Percentiles rank a stretch among this genome's conserved stretches.
Conservation (phyloP, 1,139 yeast genomes). For the Suzukiozyma palmioleophila region DNA sequence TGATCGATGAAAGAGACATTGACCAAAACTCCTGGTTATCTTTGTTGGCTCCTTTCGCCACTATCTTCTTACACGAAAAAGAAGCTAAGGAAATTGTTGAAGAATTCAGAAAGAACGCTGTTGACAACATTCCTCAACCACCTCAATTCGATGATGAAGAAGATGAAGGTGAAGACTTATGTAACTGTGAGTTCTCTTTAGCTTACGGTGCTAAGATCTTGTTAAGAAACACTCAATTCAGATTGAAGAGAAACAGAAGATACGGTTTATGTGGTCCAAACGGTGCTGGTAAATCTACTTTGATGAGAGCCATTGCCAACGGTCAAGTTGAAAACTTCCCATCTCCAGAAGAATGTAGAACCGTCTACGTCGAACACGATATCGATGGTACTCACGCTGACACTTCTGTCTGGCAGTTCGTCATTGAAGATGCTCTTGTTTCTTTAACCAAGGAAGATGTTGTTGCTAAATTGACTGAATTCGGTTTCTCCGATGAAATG, state of each 20-base stretch:
- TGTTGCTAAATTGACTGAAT: constrained; percentile 73
- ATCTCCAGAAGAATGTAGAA: constrained; percentile 95
- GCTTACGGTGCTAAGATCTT: constrained; percentile 99
- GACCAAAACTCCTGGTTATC: constrained; percentile 90
- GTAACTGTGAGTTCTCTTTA: constrained; percentile 99
- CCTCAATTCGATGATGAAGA: constrained; percentile 97
- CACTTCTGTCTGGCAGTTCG: constrained; percentile 88
- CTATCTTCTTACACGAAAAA: constrained; percentile 91
- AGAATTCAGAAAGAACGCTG: constrained; percentile 92
- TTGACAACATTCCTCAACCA: constrained; percentile 96
- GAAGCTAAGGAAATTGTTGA: constrained; percentile 89
- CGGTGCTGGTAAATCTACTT: constrained; percentile 99
- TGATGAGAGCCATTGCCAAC: constrained; percentile 99
- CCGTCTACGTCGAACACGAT: constrained; percentile 99
- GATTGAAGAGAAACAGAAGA: constrained; percentile 99
- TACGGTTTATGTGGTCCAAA: constrained; percentile 99
- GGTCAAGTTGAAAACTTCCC: constrained; percentile 99
- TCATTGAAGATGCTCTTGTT: constrained; percentile 75
- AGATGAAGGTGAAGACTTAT: constrained; percentile 99
- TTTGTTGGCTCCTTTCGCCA: constrained; percentile 87
- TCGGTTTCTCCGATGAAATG: constrained; percentile 92
- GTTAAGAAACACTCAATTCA: constrained; percentile 98
- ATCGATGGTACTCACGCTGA: constrained; percentile 98
- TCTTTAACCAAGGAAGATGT: constrained; percentile 68
- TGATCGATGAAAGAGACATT: constrained; percentile 95